Evolutionary conservation across 2,329 filamentous ascomycete species (phyloP), one percentile per base, ranked within the genome.

Genomic region (Apiospora sp.): DNA sequence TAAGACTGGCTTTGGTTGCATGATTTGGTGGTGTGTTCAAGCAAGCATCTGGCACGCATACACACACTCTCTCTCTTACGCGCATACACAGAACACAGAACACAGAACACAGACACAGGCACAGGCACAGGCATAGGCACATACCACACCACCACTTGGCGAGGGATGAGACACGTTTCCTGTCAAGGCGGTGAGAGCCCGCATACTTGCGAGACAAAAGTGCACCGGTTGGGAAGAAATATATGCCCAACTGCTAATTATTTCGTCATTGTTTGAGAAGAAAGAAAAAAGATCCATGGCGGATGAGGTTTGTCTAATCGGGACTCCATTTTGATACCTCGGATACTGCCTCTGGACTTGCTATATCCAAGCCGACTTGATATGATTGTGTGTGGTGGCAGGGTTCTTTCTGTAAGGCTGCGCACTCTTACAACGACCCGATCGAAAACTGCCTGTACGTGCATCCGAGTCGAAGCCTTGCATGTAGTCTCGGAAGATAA

Each of bases 161-260:
- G 41, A 68, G 27, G 67, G 24, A 34, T 48, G n/a, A 68, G 41
- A 68, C 67, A 68, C 67, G 67, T 68, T 44, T 68, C 44, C n/a
- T 68, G 41, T 68, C 67, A 68, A 68, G 67, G 67, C 67, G 67
- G 67, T 68, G 67, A 68, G 41, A 68, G 37, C n/a, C 12, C 14
- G n/a, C 44, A 46, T 68, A 48, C 27, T 19, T 68, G 13, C 41
- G 41, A 30, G 16, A 19, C 12, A 34, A 48, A 44, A 46, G 6
- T 64, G 34, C 58, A 64, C 6, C 30, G 27, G 34, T n/a, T 22
- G 58, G 58, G 58, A 64, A 64, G 58, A 37, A 41, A 64, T 64
- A 64, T 12, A 64, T 64, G 58, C 67, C 67, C 67, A 48, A 68
- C 67, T 14, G 22, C 22, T 14, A 44, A 48, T 22, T 27, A 22